A percentile compares a stretch with the other conserved stretches of the same genome.
Evolutionary conservation across 2,329 filamentous ascomycete genomes (phyloP).

Genomic region (Xenoacremonium recifei): DNA sequence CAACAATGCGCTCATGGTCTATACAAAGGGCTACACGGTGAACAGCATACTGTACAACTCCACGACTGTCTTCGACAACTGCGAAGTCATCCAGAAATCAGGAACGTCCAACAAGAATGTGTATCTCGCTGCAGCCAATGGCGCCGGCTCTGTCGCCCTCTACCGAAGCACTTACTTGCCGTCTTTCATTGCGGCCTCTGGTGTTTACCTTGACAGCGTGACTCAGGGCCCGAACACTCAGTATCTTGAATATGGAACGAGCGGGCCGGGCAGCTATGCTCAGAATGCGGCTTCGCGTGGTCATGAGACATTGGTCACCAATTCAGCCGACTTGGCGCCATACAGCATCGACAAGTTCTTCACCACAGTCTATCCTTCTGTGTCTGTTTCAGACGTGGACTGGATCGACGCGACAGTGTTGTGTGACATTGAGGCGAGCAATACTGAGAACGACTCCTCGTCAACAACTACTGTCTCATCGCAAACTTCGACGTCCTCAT

Average conservation of each 20-base stretch:
- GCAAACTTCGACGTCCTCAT: too few relatives aligned
- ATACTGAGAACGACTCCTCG: constrained; percentile 11
- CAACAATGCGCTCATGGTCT: constrained; percentile 29
- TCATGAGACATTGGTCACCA: too few relatives aligned
- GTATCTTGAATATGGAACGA: too few relatives aligned
- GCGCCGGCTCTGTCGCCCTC: constrained; percentile 36
- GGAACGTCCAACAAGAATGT: constrained; percentile 35
- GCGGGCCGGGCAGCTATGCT: too few relatives aligned
- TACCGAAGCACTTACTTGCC: constrained; percentile 39
- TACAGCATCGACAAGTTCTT: too few relatives aligned
- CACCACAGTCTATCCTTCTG: constrained; percentile 8
- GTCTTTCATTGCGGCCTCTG: constrained; percentile 35
- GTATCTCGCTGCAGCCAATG: constrained; percentile 41
- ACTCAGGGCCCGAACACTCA: too few relatives aligned
- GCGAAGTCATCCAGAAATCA: constrained; percentile 30
- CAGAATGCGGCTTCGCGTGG: too few relatives aligned
- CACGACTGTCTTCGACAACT: constrained; percentile 40
- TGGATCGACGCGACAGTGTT: constrained; percentile 20
- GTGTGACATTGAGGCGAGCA: constrained; percentile 17
- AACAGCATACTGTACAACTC: constrained; percentile 34
- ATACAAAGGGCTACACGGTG: constrained; percentile 34
- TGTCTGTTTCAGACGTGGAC: constrained; percentile 12
- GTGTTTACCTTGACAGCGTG: constrained; percentile 28
- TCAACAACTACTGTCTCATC: constrained; percentile 3
- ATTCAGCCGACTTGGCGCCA: too few relatives aligned